These are phyloP conservation scores for Dendrocalamus sinicus DNA, from an alignment of 176 grass and related monocot genomes.

Conservation along the genomic window DNA sequence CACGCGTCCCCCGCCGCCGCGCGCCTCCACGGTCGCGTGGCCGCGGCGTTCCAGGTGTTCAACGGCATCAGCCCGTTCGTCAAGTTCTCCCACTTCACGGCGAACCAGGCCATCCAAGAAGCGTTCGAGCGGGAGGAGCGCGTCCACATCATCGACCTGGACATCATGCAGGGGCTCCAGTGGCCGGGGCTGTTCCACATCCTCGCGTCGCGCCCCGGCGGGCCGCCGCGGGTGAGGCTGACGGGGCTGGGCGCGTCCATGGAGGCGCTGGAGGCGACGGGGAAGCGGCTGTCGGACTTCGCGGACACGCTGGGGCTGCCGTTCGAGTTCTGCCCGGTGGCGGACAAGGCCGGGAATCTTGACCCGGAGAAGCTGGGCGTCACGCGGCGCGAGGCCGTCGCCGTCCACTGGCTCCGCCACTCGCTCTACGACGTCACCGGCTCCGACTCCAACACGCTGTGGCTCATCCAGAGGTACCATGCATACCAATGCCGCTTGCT, in stretches of 20 bases:
- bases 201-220: slow-evolving; percentile 65
- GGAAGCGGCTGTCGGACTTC: slow-evolving; percentile 74
- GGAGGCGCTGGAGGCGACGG: slow-evolving; percentile 73
- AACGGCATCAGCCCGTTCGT: slow-evolving; percentile 88
- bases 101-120: slow-evolving; percentile 90
- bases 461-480: slow-evolving; percentile 67
- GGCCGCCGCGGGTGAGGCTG: slow-evolving; percentile 64
- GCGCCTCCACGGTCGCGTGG: slow-evolving; percentile 45
- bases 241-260: slow-evolving; percentile 67
- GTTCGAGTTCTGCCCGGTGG: slow-evolving; percentile 72
- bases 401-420: slow-evolving; percentile 88
- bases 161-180: slow-evolving; percentile 88
- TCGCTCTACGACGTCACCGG: slow-evolving; percentile 84
- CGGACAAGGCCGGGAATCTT: slow-evolving; percentile 75
- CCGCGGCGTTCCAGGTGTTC: slow-evolving; percentile 79
- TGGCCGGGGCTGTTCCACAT: slow-evolving; percentile 96
- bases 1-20: slow-evolving; percentile 28
- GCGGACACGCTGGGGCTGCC: slow-evolving; percentile 71
- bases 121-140: slow-evolving; percentile 83
- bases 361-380: slow-evolving; percentile 75
- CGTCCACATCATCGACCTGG: slow-evolving; percentile 88
- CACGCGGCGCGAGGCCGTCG: slow-evolving; percentile 62
- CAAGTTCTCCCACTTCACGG: slow-evolving; percentile 92
- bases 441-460: slow-evolving; percentile 67
- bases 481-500: neutral